A percentile compares a stretch with the other conserved stretches of the same genome.
These are phyloP conservation scores for Parsonsia alboflavescens DNA, from an alignment of 257 asterid species.

Conservation along the genomic window DNA sequence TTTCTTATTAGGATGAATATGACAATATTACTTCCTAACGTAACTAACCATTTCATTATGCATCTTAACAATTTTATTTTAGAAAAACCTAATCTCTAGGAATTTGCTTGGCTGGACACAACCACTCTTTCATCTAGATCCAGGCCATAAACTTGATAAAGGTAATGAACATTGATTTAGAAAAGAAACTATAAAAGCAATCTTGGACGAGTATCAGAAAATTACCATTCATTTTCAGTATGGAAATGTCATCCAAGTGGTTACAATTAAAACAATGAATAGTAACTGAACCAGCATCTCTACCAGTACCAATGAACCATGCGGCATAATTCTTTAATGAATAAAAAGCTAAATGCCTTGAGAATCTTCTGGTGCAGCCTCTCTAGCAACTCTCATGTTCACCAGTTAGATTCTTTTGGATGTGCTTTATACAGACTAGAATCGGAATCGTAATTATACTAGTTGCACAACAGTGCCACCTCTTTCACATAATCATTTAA, in stretches of 20 bases:
- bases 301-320: background rate
- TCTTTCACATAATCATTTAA: background rate
- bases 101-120: background rate
- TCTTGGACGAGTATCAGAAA: background rate
- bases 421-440: background rate
- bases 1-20: too few species aligned
- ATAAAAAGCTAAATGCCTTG: background rate
- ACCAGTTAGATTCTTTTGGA: background rate
- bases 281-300: background rate
- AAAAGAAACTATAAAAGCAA: background rate
- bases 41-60: too few species aligned
- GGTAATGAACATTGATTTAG: background rate
- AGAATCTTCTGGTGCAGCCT: background rate
- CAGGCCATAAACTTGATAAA: background rate
- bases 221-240: background rate
- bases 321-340: background rate
- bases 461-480: background rate
- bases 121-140: background rate
- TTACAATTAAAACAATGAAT: background rate
- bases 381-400: background rate
- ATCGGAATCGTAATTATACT: background rate
- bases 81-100: background rate
- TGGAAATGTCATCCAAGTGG: background rate
- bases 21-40: too few species aligned
- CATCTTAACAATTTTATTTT: background rate